phyloP scores from a whole-genome alignment of 1,139 yeast genomes.

The Saccharomyces hybrid region DNA sequence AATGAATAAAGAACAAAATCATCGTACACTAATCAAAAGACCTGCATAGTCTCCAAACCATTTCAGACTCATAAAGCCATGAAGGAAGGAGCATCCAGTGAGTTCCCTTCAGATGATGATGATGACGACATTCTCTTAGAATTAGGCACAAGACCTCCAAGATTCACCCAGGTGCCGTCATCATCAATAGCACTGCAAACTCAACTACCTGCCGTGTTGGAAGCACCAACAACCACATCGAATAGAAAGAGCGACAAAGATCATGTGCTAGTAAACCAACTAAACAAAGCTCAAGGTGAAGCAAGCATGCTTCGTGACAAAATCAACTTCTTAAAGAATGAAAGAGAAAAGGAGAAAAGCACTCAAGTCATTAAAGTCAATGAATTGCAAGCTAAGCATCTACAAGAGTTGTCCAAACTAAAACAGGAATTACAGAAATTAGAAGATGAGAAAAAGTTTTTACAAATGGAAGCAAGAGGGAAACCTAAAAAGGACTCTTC shows the following conservation, averaged over 20 bases:
- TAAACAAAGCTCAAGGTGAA: slow-evolving; percentile 63
- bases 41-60: neutral
- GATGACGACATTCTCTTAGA: slow-evolving; percentile 24
- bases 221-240: neutral
- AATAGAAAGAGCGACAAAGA: neutral
- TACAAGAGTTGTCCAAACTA: slow-evolving; percentile 41
- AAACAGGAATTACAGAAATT: slow-evolving; percentile 44
- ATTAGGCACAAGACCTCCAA: slow-evolving; percentile 25
- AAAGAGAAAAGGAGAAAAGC: slow-evolving; percentile 21
- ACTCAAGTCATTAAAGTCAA: slow-evolving; percentile 40
- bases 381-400: slow-evolving; percentile 38
- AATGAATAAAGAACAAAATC: too few relatives aligned
- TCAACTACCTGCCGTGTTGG: neutral
- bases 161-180: slow-evolving; percentile 5
- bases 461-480: slow-evolving; percentile 38
- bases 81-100: too few relatives aligned
- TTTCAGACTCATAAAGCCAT: too few relatives aligned
- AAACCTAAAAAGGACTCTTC: slow-evolving; percentile 14
- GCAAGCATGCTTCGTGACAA: slow-evolving; percentile 67
- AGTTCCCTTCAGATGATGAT: slow-evolving; percentile 14
- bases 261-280: slow-evolving; percentile 7
- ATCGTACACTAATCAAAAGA: too few relatives aligned
- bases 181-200: neutral
- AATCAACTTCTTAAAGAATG: slow-evolving; percentile 42
- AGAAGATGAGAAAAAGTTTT: slow-evolving; percentile 66